Evolutionary conservation across 2,329 filamentous ascomycete species (phyloP).

Genomic region (Ceratocystis cacaofunesta): DNA sequence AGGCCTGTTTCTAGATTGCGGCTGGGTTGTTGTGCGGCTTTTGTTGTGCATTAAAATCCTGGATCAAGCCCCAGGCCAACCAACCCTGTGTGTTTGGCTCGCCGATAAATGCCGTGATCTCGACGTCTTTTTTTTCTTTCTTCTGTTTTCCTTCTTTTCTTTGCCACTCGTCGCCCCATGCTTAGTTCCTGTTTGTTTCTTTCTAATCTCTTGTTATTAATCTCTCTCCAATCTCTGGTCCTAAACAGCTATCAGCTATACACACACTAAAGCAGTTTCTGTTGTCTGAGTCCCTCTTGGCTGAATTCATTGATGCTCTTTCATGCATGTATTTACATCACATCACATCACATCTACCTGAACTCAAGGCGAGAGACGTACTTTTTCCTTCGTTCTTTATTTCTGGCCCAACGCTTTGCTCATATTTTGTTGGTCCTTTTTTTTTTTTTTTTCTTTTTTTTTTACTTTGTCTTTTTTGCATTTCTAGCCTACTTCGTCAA

Average conservation of each 20-base stretch:
- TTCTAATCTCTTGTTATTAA: neutral
- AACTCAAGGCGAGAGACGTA: neutral
- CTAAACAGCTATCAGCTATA: too few species aligned
- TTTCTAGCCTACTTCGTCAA: neutral
- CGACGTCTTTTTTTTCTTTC: neutral
- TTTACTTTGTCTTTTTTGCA: neutral
- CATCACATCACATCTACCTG: neutral
- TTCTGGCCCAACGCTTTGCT: neutral
- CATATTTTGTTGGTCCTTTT: neutral
- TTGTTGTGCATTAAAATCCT: neutral
- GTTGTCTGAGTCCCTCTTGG: neutral
- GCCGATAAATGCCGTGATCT: neutral
- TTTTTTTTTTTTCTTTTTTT: neutral
- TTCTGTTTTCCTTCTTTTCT: neutral
- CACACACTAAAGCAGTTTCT: neutral
- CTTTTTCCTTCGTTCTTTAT: neutral
- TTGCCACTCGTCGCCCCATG: neutral
- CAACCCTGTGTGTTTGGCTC: neutral
- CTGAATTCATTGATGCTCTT: neutral
- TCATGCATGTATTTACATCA: neutral
- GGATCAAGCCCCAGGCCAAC: neutral
- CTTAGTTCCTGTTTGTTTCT: neutral
- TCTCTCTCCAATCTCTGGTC: neutral
- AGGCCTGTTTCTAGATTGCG: neutral
- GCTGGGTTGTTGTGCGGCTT: neutral